These are phyloP conservation scores for Termitomyces sp. DNA, from an alignment of 768 basidiomycete species.

Conservation along the genomic window DNA sequence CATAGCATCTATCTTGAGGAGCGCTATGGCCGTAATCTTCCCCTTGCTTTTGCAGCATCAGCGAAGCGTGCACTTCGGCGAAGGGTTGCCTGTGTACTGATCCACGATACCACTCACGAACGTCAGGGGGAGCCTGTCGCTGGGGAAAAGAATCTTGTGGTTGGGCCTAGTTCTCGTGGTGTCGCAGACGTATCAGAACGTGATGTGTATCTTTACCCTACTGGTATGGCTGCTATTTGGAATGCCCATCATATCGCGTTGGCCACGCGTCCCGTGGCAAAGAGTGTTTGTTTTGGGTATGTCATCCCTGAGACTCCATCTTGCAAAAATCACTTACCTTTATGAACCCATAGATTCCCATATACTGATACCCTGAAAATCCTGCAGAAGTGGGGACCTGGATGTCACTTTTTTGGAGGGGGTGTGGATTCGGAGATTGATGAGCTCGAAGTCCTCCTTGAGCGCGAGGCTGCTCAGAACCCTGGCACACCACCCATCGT, in stretches of 20 bases:
- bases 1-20: constrained; percentile 84
- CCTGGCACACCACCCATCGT: constrained; percentile 58
- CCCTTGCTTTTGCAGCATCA: constrained; percentile 62
- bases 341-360: constrained; percentile 61
- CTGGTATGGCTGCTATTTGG: constrained; percentile 96
- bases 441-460: constrained; percentile 61
- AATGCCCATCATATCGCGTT: constrained; percentile 74
- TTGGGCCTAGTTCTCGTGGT: constrained; percentile 67
- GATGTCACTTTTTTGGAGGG: constrained; percentile 83
- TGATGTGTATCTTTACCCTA: constrained; percentile 85
- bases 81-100: constrained; percentile 82
- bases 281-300: constrained; percentile 94
- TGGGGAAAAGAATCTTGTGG: constrained; percentile 39
- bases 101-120: constrained; percentile 51
- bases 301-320: constrained; percentile 18
- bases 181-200: constrained; percentile 70
- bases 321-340: not conserved
- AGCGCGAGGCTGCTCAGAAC: constrained; percentile 32
- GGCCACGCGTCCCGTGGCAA: constrained; percentile 50
- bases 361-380: constrained; percentile 96
- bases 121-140: constrained; percentile 30
- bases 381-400: constrained; percentile 94
- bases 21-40: constrained; percentile 89
- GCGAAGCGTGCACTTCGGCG: constrained; percentile 88
- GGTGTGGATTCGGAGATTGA: constrained; percentile 77